Conservation (phyloP, 1,139 yeast genomes). For the Saccharomyces pastorianus region DNA sequence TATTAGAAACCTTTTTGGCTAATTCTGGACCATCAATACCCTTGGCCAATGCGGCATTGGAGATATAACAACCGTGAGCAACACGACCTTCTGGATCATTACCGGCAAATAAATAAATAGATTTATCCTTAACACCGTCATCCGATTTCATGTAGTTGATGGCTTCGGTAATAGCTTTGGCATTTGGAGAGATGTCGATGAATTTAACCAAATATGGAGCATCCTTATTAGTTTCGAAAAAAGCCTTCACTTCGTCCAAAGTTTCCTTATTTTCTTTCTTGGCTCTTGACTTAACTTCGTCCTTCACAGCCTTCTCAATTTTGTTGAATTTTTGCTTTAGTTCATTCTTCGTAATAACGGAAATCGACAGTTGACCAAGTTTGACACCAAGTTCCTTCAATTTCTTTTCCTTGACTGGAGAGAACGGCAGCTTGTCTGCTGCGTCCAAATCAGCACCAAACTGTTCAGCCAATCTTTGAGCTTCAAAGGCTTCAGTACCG, state of each 20-base stretch:
- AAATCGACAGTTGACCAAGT: constrained; percentile 75
- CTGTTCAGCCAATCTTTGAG: constrained; percentile 72
- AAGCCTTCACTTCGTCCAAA: constrained; percentile 65
- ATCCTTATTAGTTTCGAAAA: constrained; percentile 48
- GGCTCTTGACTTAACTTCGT: constrained; percentile 76
- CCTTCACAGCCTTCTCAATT: constrained; percentile 80
- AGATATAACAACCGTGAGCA: constrained; percentile 90
- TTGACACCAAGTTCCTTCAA: constrained; percentile 79
- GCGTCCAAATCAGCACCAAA: constrained; percentile 54
- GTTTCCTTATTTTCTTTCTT: constrained; percentile 82
- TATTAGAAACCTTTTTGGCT: constrained; percentile 59
- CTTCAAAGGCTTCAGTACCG: constrained; percentile 83
- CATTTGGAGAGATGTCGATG: constrained; percentile 67
- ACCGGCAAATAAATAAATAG: constrained; percentile 79
- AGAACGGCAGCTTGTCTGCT: constrained; percentile 52
- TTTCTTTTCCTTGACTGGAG: constrained; percentile 65
- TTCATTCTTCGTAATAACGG: constrained; percentile 71
- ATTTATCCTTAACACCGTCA: constrained; percentile 49
- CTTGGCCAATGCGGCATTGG: constrained; percentile 61
- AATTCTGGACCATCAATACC: constrained; percentile 71
- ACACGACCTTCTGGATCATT: constrained; percentile 56
- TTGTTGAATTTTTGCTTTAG: constrained; percentile 66
- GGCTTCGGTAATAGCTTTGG: constrained; percentile 92
- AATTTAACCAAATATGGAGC: constrained; percentile 55
- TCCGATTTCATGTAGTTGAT: constrained; percentile 75